Conservation (phyloP, 768 basidiomycete species). For the Boletus tylopilopsis region DNA sequence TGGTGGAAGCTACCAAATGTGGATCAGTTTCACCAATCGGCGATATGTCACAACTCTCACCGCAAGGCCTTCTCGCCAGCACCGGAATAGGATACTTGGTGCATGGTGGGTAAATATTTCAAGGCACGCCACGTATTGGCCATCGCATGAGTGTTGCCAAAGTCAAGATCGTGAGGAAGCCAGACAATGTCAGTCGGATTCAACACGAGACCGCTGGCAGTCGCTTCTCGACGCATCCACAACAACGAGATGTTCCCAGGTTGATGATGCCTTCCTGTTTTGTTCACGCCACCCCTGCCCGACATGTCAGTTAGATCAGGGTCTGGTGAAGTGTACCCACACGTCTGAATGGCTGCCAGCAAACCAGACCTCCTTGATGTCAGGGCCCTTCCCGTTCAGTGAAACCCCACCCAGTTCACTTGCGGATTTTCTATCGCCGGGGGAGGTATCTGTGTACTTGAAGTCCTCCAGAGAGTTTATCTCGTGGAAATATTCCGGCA, state of each 20-base stretch:
- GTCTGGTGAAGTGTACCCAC: neutral
- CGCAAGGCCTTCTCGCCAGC: conserved; percentile 2
- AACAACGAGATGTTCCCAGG: conserved; percentile 4
- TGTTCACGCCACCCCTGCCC: conserved; percentile 1
- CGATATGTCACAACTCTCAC: neutral
- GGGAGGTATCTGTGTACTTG: neutral
- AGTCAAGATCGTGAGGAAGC: conserved; percentile 5
- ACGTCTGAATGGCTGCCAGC: conserved; percentile 8
- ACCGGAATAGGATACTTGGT: conserved; percentile 11
- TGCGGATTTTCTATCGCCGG: no score
- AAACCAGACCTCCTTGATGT: conserved; percentile 15
- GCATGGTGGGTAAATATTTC: neutral
- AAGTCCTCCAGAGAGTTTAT: neutral
- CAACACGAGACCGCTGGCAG: neutral
- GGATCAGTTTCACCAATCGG: neutral
- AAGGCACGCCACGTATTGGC: neutral
- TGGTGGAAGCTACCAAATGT: conserved; percentile 9
- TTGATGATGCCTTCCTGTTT: neutral
- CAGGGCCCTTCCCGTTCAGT: neutral
- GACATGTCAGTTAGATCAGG: neutral
- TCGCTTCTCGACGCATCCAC: conserved; percentile 12
- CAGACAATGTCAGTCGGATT: neutral
- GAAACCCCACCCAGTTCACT: no score
- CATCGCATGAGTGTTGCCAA: neutral
- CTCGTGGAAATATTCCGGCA: conserved; percentile 12